Conservation (phyloP, 2,329 filamentous ascomycete species). For the Colletotrichum lentis region DNA sequence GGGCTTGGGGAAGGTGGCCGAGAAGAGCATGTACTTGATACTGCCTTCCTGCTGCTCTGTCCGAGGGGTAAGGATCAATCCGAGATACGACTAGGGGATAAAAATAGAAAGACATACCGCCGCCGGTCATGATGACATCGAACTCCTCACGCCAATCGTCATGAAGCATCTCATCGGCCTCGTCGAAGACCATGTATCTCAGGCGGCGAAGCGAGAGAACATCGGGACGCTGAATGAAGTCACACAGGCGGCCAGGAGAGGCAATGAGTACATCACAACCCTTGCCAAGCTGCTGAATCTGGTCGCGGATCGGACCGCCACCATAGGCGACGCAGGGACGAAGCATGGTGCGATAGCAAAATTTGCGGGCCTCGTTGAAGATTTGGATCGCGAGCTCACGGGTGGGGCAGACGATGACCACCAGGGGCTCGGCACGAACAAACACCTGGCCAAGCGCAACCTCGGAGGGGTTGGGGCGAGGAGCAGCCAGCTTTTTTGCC, state of each 20-base stretch:
- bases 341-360: conserved; percentile 95
- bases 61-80: conserved; percentile 40
- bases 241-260: conserved; percentile 84
- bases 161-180: conserved; percentile 91
- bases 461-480: conserved; percentile 71
- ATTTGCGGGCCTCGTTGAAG: conserved; percentile 89
- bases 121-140: conserved; percentile 77
- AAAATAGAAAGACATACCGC: conserved; percentile 67
- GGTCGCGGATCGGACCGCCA: conserved; percentile 74
- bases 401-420: conserved; percentile 85
- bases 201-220: conserved; percentile 78
- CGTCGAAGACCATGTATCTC: conserved; percentile 85
- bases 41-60: conserved; percentile 78
- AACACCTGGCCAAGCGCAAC: conserved; percentile 59
- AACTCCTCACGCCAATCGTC: conserved; percentile 81
- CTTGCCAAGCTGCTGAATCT: conserved; percentile 76
- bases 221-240: conserved; percentile 79
- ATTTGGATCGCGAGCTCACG: conserved; percentile 94
- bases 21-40: conserved; percentile 82
- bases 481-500: conserved; percentile 83
- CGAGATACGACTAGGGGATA: background rate
- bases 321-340: conserved; percentile 91
- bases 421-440: conserved; percentile 83
- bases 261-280: conserved; percentile 91
- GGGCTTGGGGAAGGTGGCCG: conserved; percentile 87